Base-by-base conservation (phyloP, 164 flowering plant genomes). In the Pachysandra terminalis region DNA sequence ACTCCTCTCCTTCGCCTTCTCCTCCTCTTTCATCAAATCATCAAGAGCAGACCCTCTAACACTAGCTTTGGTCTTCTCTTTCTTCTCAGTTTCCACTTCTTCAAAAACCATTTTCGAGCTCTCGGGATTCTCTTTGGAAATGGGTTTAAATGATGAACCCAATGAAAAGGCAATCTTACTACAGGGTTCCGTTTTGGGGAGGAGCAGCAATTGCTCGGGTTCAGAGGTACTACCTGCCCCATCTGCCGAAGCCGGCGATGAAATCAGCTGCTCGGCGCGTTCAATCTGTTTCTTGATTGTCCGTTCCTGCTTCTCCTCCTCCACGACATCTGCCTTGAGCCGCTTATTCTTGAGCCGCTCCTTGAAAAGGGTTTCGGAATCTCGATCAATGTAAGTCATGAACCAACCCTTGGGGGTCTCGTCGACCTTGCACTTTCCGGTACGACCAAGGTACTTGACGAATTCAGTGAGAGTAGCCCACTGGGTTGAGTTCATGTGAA, bases 341-440 rank as follows among this genome's bases (percentile, higher is more conserved):
- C 96, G 58, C 83, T 89, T 89, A 58, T 87, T 89, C 79, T 89
- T 93, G 75, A 84, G 71, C 49, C 72, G 82, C 66, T 89, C 97
- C 81, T 87, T 89, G 45, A 93, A 89, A 26, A 86, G 67, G 4
- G 96, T 83, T 81, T 90, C 96, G 0, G 96, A 91, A 63, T 88
- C 98, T 45, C 92, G 56, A 72, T 93, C 97, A 28, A 88, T 89
- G 59, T 93, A 93, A 0, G 96, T 93, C 40, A 93, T 86, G 65
- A 93, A 93, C 97, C 98, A 93, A 3, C 98, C 98, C 56, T 93
- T 89, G 0, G 94, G 92, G 0, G 98, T 93, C 77, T 89, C 97
- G 12, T 90, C 97, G 5, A 93, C 97, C 80, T 93, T 89, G 64
- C 96, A 93, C 81, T 90, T 80, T 5, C 98, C 98, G 0, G 85